Base-by-base conservation (phyloP, 148 eudicot species). In the Persicaria tinctoria region DNA sequence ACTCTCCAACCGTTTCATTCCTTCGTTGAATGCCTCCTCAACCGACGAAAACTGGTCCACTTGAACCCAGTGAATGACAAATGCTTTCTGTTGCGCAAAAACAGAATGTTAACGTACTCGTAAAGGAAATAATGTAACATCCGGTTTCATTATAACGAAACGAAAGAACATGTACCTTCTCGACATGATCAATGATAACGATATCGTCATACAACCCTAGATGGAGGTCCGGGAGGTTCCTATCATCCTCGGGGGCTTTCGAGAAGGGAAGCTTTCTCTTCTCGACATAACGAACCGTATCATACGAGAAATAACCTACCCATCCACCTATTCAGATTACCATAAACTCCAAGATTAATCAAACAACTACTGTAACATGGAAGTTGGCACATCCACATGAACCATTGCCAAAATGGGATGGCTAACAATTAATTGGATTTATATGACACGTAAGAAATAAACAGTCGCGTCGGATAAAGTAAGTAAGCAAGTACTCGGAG, bases 261-360 rank as follows among this genome's bases (percentile, higher is more conserved):
- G 89, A 85, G 75, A 96, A 96, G 1, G 99, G 99, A 38, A 96
- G 82, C 76, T 96, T 96, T 79, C 85, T 96, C 90, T 90, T 90
- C 87, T 96, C 99, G 51, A 87, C 97, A 75, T 90, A 96, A 46
- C 99, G 97, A 68, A 92, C 93, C 4, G 97, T 96, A 68, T 96
- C 99, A 77, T 96, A 96, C 11, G 99, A 96, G 76, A 96, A 96
- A 73, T 89, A 96, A 59, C 99, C 99, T 76, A 92, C 92, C 99
- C 99, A 96, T 49, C 99, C 99, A 82, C 99, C 99, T 95, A 23
- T 53, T 75, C 48, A 76, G 23, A 66, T 41, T 13, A 13, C 48
- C 70, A 66, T 66, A 6, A 41, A 12, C 17, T 38, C 46, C 46
- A 64, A 64, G 70, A 64, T 64, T 64, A 41, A 8, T 64, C 46